Conservation (phyloP, 331 rosid genomes). For the Quercus tomentella region DNA sequence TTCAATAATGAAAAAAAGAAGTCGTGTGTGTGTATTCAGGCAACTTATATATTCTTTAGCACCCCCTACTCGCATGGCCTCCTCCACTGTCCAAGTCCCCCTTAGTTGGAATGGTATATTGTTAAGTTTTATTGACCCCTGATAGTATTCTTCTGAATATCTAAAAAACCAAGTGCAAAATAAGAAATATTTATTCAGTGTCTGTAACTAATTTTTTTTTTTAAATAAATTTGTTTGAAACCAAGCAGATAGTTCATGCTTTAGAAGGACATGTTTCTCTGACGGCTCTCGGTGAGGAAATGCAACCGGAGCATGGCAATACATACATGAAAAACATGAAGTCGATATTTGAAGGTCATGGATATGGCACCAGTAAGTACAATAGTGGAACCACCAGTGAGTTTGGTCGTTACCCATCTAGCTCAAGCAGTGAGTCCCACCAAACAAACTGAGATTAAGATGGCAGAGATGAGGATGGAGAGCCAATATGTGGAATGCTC, state of each 20-base stretch:
- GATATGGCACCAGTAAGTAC: slow-evolving; percentile 18
- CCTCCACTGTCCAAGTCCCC: background rate
- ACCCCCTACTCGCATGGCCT: background rate
- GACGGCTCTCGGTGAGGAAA: slow-evolving; percentile 29
- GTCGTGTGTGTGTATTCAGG: background rate
- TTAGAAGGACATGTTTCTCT: slow-evolving; percentile 50
- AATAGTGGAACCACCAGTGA: slow-evolving; percentile 44
- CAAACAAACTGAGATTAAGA: slow-evolving; percentile 6
- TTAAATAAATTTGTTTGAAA: background rate
- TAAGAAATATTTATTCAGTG: background rate
- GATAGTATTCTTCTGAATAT: background rate
- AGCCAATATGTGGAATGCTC: background rate
- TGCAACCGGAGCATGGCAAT: slow-evolving; percentile 20
- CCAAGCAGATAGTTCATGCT: slow-evolving; percentile 39
- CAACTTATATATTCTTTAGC: background rate
- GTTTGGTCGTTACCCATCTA: slow-evolving; percentile 35
- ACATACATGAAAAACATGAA: slow-evolving; percentile 33
- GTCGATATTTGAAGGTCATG: slow-evolving; percentile 29
- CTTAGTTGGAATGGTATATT: background rate
- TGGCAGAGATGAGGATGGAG: background rate
- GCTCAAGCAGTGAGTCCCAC: slow-evolving; percentile 36
- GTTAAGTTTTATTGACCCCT: background rate
- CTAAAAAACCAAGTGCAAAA: background rate
- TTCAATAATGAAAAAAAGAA: background rate
- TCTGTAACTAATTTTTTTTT: background rate